Conservation (phyloP, 2,329 filamentous ascomycete genomes). For the Colletotrichum sp. region DNA sequence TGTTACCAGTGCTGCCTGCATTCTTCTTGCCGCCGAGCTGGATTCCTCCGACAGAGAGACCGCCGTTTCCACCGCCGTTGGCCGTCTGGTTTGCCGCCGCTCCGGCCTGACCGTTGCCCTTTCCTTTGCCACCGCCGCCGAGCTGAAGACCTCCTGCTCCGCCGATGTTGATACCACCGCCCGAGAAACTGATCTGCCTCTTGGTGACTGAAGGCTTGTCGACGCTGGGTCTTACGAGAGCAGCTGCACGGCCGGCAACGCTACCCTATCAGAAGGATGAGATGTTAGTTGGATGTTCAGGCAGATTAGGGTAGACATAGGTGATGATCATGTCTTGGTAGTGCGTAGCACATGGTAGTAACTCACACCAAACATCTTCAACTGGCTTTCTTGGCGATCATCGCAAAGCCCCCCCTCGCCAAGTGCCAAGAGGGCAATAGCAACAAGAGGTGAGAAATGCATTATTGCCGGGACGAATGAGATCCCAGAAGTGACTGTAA, state of each 20-base stretch:
- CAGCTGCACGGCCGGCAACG: conserved; percentile 4
- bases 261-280: not conserved
- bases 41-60: conserved; percentile 1
- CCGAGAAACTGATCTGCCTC: conserved; percentile 8
- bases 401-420: conserved; percentile 4
- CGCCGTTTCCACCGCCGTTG: not conserved
- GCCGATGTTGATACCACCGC: conserved; percentile 3
- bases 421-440: conserved; percentile 7
- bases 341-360: not conserved
- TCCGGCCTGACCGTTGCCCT: not conserved
- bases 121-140: not conserved
- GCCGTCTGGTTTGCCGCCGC: not conserved
- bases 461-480: not conserved
- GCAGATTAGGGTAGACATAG: not conserved
- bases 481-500: not conserved
- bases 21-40: not conserved
- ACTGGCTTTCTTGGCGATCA: conserved; percentile 16
- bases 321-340: not conserved
- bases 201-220: not conserved
- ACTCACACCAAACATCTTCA: not conserved
- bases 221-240: not conserved
- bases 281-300: not conserved
- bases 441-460: not conserved
- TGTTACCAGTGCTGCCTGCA: not conserved
- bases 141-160: not conserved